phyloP scores from a whole-genome alignment of 2,329 filamentous ascomycete species.

The Penicillium italicum region DNA sequence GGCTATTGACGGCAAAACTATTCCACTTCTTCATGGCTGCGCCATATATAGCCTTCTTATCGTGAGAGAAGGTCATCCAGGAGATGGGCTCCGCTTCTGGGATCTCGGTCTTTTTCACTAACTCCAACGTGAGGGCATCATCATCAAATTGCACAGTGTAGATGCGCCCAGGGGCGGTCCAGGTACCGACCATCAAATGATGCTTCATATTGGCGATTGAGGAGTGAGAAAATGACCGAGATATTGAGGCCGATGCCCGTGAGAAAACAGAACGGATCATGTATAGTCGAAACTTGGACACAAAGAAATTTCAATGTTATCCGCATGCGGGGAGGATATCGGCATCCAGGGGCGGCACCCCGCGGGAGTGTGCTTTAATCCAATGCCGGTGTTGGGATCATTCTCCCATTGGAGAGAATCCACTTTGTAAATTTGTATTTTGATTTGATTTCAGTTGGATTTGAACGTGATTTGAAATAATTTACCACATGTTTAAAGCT shows the following conservation, averaged over 20 bases:
- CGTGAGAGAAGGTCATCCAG: constrained; percentile 90
- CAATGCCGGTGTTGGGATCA: neutral
- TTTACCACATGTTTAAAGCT: neutral
- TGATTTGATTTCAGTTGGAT: neutral
- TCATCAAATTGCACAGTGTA: constrained; percentile 88
- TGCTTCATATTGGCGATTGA: constrained; percentile 63
- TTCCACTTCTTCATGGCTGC: constrained; percentile 93
- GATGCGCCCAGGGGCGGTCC: constrained; percentile 84
- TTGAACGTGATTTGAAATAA: neutral
- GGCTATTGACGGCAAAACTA: constrained; percentile 71
- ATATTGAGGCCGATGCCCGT: constrained; percentile 4
- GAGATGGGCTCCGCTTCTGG: constrained; percentile 82
- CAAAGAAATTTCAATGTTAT: constrained; percentile 10
- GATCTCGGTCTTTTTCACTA: constrained; percentile 78
- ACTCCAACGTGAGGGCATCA: constrained; percentile 66
- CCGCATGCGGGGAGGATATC: constrained; percentile 15
- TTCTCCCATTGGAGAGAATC: neutral
- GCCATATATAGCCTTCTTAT: constrained; percentile 80
- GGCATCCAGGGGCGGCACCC: constrained; percentile 22
- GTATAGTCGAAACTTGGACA: constrained; percentile 7
- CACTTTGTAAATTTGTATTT: neutral
- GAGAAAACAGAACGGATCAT: constrained; percentile 17
- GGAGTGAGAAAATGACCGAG: constrained; percentile 13
- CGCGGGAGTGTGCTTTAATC: neutral
- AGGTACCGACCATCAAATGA: constrained; percentile 88